Evolutionary conservation across 139 green algal species (phyloP).

Genomic region (Ettlia oleoabundans): DNA sequence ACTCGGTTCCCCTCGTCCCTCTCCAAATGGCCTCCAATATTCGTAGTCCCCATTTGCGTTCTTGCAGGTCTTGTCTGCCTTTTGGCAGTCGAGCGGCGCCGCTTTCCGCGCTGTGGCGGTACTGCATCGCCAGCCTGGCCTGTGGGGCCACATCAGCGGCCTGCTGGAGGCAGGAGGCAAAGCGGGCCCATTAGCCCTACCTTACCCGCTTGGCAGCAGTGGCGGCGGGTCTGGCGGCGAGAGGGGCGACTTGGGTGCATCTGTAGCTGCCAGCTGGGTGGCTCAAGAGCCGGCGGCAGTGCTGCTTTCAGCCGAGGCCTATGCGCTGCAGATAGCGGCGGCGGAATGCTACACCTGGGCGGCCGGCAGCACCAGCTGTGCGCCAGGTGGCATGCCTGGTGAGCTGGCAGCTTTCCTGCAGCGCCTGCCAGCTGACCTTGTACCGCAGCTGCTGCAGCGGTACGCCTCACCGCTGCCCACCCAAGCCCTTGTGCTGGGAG

Average conservation of each 20-base stretch:
- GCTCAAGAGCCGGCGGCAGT: constrained; percentile 20
- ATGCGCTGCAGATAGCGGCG: constrained; percentile 51
- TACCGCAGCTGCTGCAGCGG: constrained; percentile 33
- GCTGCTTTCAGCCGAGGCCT: constrained; percentile 39
- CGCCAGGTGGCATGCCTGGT: constrained; percentile 1
- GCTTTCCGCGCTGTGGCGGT: constrained; percentile 49
- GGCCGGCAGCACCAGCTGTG: background rate
- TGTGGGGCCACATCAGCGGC: constrained; percentile 51
- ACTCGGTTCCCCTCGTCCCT: too few species aligned
- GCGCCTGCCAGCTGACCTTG: background rate
- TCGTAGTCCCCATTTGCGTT: too few species aligned
- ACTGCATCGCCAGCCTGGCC: constrained; percentile 44
- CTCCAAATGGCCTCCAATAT: too few species aligned
- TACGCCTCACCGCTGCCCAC: constrained; percentile 23
- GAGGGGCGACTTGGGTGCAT: too few species aligned
- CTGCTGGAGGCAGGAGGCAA: constrained; percentile 18
- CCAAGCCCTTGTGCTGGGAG: background rate
- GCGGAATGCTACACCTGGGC: constrained; percentile 31
- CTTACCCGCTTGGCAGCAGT: background rate
- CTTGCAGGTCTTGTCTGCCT: constrained; percentile 45
- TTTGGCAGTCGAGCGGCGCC: constrained; percentile 58
- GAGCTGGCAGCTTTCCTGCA: constrained; percentile 7
- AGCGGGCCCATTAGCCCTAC: background rate
- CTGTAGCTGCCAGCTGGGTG: background rate
- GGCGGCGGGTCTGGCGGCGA: constrained; percentile 6